Conservation (phyloP, 768 basidiomycete species). For the Xerocomellus amylosporus region DNA sequence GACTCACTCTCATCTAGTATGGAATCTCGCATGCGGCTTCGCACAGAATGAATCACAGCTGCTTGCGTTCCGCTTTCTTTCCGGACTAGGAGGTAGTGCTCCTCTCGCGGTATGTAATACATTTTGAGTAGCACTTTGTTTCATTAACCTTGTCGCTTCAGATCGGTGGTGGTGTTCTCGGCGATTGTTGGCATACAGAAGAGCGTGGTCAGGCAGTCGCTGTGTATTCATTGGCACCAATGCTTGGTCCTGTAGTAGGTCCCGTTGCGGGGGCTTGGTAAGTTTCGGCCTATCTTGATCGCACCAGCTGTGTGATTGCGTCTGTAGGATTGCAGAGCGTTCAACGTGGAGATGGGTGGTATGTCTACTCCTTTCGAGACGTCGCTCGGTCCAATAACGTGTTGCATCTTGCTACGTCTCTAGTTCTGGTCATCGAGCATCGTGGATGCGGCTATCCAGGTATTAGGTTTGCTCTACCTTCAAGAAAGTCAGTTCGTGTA, state of each 20-base stretch:
- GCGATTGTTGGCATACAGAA: constrained; percentile 60
- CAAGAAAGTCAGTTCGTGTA: constrained; percentile 52
- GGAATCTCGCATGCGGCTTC: constrained; percentile 65
- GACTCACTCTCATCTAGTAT: constrained; percentile 37
- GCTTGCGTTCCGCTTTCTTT: constrained; percentile 64
- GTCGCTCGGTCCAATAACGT: neutral
- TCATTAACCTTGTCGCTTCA: constrained; percentile 2
- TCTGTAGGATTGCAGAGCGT: constrained; percentile 48
- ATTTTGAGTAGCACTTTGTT: neutral
- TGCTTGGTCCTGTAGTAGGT: constrained; percentile 64
- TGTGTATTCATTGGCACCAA: constrained; percentile 61
- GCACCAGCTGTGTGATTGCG: neutral
- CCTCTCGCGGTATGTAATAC: constrained; percentile 46
- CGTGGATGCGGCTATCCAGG: constrained; percentile 51
- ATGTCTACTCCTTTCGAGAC: constrained; percentile 18
- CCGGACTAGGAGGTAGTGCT: constrained; percentile 72
- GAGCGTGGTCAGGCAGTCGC: constrained; percentile 64
- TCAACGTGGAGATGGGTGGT: constrained; percentile 75
- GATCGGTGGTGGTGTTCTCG: constrained; percentile 67
- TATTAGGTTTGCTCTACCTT: constrained; percentile 53
- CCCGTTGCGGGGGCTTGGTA: constrained; percentile 63
- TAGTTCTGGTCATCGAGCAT: constrained; percentile 70
- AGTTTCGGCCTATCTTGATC: constrained; percentile 1
- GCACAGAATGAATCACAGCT: constrained; percentile 55
- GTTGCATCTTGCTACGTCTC: neutral